phyloP scores from a whole-genome alignment of 164 flowering plant species.

The Dillenia turbinata region DNA sequence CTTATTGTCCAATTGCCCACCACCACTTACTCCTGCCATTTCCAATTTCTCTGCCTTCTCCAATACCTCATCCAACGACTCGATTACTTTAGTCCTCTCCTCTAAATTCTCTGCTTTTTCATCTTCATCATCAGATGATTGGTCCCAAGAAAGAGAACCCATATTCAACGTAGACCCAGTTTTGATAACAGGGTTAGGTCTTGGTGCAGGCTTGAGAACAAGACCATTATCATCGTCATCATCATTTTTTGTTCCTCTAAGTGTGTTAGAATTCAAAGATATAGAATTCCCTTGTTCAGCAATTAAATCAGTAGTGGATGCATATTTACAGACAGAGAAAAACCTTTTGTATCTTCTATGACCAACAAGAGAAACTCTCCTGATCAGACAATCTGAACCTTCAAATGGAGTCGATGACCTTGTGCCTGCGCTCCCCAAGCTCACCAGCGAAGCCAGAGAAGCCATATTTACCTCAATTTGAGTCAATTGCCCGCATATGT shows the following conservation, averaged over 20 bases:
- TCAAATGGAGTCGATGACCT: conserved; percentile 39
- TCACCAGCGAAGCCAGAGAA: conserved; percentile 69
- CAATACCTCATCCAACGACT: conserved; percentile 82
- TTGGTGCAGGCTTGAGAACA: conserved; percentile 68
- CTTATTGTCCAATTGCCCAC: conserved; percentile 25
- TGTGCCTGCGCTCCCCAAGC: conserved; percentile 54
- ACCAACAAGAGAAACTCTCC: conserved; percentile 18
- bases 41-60: conserved; percentile 88
- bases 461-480: conserved; percentile 30
- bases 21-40: conserved; percentile 19
- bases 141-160: conserved; percentile 25
- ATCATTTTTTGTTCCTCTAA: conserved; percentile 34
- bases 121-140: conserved; percentile 2
- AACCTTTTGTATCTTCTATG: conserved; percentile 40
- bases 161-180: conserved; percentile 25
- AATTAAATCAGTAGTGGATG: conserved; percentile 51
- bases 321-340: conserved; percentile 55
- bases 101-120: conserved; percentile 26
- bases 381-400: conserved; percentile 24
- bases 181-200: conserved; percentile 67
- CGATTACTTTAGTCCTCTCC: conserved; percentile 66
- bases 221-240: conserved; percentile 47
- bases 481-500: too few relatives aligned
- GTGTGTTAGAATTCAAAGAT: conserved; percentile 39
- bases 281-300: conserved; percentile 55